Base-by-base conservation (phyloP, 2,329 filamentous ascomycete species). In the Colletotrichum aenigma region DNA sequence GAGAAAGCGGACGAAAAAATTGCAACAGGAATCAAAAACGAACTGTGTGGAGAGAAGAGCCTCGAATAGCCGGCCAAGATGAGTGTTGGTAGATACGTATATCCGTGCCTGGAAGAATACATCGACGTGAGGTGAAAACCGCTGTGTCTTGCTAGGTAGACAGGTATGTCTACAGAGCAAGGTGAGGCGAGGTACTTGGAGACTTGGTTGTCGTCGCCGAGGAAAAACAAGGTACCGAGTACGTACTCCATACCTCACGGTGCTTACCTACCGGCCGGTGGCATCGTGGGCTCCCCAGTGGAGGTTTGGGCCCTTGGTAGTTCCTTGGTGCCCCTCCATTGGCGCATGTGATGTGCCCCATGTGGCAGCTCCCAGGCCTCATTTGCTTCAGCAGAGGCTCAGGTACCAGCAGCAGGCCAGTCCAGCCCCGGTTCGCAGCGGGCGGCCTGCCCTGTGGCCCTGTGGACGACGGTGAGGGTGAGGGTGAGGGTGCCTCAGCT, bases 321-420 rank as follows among this genome's bases (percentile, higher is more conserved):
- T 65, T 73, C 64, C 73, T 75, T 75, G 73, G 73, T 76, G 74
- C 71, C 74, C 71, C 71, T 75, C 74, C 71, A 70, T 76, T 76
- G 71, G 71, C 70, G 66, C 74, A 76, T 76, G 74, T 76, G 74
- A 76, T 76, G 74, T 55, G 52, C 65, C 74, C 58, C 74, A 76
- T 76, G 74, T 76, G 74, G 74, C 71, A 76, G 66, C 52, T 75
- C 64, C 62, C 64, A 75, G 73, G 70, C 70, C 73, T 73, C 70
- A 75, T 64, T 75, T 75, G 70, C 73, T 58, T 75, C 73, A 68
- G 56, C 73, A 26, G 36, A 52, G 34, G 64, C 64, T 71, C 66
- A 71, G 71, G 66, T 74, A 74, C 66, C 32, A 43, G 71, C 71
- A 48, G 70, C 67, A 73, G 56, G 65, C 56, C 67, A 38, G 70